Percentiles rank a stretch among this genome's conserved stretches.
Evolutionary conservation across 345 rosid species (phyloP).

Genomic region (Euphorbia peplus): DNA sequence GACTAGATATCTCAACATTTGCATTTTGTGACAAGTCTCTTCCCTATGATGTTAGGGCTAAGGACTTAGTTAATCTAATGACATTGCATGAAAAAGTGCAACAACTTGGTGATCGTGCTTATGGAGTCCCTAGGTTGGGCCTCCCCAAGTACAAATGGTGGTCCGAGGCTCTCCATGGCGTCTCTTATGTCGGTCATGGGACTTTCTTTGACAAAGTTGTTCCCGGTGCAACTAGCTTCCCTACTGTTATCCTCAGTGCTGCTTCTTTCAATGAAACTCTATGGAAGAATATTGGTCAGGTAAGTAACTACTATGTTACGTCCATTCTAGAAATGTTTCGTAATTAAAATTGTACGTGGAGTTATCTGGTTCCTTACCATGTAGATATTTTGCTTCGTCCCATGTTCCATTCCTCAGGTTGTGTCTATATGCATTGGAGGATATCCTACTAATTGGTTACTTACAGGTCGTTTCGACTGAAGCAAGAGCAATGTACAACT

Average conservation of each 20-base stretch:
- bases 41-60: conserved; percentile 29
- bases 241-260: conserved; percentile 32
- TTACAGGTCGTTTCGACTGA: conserved; percentile 46
- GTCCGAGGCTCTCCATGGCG: conserved; percentile 51
- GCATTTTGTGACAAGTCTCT: conserved; percentile 30
- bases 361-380: background rate
- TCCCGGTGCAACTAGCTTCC: conserved; percentile 45
- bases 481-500: conserved; percentile 54
- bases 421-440: no score
- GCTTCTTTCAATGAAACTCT: conserved; percentile 40
- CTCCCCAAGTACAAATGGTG: conserved; percentile 45
- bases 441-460: background rate
- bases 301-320: no score
- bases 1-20: conserved; percentile 20
- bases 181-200: conserved; percentile 37
- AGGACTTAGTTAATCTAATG: conserved; percentile 35
- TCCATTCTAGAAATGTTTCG: no score
- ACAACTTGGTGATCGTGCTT: conserved; percentile 28
- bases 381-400: background rate
- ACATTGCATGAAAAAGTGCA: conserved; percentile 30
- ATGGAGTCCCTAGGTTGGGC: conserved; percentile 34
- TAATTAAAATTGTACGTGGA: no score
- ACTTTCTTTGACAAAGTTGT: conserved; percentile 28
- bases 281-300: conserved; percentile 48
- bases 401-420: no score